phyloP scores from a whole-genome alignment of 345 rosid genomes.

The Noccaea caerulescens region DNA sequence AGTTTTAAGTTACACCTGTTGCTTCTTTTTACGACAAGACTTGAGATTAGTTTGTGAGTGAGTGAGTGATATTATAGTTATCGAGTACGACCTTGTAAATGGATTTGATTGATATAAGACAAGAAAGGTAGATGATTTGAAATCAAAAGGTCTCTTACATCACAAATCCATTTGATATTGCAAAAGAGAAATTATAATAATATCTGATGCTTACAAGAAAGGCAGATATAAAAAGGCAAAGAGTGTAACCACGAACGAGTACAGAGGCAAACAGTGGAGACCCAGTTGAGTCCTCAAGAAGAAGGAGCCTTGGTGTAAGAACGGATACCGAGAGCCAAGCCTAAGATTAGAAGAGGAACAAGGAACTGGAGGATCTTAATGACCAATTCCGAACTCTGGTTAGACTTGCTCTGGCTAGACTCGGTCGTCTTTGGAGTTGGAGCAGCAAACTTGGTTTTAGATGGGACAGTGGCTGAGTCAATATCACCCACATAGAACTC shows the following conservation, averaged over 20 bases:
- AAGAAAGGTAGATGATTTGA: slow-evolving; percentile 29
- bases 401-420: slow-evolving; percentile 65
- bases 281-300: slow-evolving; percentile 37
- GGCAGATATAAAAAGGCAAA: slow-evolving; percentile 20
- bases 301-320: slow-evolving; percentile 64
- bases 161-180: slow-evolving; percentile 8
- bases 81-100: slow-evolving; percentile 49
- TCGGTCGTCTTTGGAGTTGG: slow-evolving; percentile 65
- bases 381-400: slow-evolving; percentile 59
- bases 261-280: slow-evolving; percentile 1
- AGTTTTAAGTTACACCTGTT: background rate
- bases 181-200: slow-evolving; percentile 7
- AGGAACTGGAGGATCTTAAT: slow-evolving; percentile 84
- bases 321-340: slow-evolving; percentile 84
- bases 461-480: slow-evolving; percentile 67
- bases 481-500: slow-evolving; percentile 76
- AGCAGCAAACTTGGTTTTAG: slow-evolving; percentile 52
- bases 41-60: slow-evolving; percentile 14
- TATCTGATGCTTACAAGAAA: slow-evolving; percentile 36
- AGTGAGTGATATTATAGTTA: slow-evolving; percentile 11
- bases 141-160: slow-evolving; percentile 13
- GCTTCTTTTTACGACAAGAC: slow-evolving; percentile 26
- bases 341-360: slow-evolving; percentile 89
- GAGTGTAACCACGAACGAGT: background rate
- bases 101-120: slow-evolving; percentile 52